Conservation (phyloP, 257 asterid genomes). For the Pogostemon cablin region DNA sequence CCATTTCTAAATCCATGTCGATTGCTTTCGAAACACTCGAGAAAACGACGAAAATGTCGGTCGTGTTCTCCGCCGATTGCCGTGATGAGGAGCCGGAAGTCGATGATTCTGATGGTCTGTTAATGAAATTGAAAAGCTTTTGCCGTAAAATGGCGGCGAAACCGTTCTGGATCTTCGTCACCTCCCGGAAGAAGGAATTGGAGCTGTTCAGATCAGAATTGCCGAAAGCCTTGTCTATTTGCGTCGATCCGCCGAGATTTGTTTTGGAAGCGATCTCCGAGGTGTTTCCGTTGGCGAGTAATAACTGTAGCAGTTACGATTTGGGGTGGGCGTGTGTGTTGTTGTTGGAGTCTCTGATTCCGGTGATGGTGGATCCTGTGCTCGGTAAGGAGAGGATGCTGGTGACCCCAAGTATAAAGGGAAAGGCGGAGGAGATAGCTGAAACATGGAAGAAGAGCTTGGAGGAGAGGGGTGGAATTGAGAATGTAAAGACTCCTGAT, state of each 20-base stretch:
- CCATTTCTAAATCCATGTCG: slow-evolving; percentile 65
- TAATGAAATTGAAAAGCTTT: slow-evolving; percentile 54
- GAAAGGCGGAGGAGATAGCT: slow-evolving; percentile 85
- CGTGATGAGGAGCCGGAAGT: slow-evolving; percentile 50
- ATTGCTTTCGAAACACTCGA: slow-evolving; percentile 49
- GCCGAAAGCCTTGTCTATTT: slow-evolving; percentile 66
- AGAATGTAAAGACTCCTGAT: slow-evolving; percentile 94
- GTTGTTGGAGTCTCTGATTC: slow-evolving; percentile 89
- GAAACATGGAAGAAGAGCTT: slow-evolving; percentile 95
- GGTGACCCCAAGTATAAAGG: slow-evolving; percentile 85
- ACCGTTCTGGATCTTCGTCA: slow-evolving; percentile 74
- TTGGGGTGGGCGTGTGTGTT: slow-evolving; percentile 99
- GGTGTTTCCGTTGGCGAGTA: slow-evolving; percentile 73
- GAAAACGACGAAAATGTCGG: slow-evolving; percentile 43
- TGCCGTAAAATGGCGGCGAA: slow-evolving; percentile 70
- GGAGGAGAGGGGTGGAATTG: slow-evolving; percentile 98
- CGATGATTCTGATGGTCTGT: slow-evolving; percentile 68
- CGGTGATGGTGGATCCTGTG: slow-evolving; percentile 95
- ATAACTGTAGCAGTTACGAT: slow-evolving; percentile 46
- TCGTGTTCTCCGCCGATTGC: slow-evolving; percentile 29
- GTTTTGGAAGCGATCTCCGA: slow-evolving; percentile 90
- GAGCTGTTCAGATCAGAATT: slow-evolving; percentile 61
- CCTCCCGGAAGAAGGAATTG: slow-evolving; percentile 77
- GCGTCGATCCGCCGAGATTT: slow-evolving; percentile 94
- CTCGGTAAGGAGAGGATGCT: slow-evolving; percentile 90